Conservation (phyloP, 2,329 filamentous ascomycete genomes). For the Colletotrichum eleusines region DNA sequence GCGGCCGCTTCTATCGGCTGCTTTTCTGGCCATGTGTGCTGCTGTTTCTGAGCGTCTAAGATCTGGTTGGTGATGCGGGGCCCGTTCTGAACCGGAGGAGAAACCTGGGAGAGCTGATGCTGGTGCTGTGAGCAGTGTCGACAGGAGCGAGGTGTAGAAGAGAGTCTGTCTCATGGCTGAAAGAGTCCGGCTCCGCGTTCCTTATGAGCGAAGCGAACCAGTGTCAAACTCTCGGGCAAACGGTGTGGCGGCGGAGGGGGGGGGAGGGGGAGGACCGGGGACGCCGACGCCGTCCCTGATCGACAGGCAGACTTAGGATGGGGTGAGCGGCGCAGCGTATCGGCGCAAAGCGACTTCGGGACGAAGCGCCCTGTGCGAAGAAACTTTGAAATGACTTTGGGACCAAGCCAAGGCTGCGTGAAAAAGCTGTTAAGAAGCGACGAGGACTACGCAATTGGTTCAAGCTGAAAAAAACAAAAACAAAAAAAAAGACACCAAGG, state of each 20-base stretch:
- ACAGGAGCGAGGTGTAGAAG: slow-evolving; percentile 37
- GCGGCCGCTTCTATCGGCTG: slow-evolving; percentile 42
- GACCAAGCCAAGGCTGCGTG: not conserved
- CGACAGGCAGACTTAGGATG: slow-evolving; percentile 34
- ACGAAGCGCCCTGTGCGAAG: slow-evolving; percentile 11
- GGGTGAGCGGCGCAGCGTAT: slow-evolving; percentile 36
- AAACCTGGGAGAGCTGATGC: slow-evolving; percentile 21
- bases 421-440: not conserved
- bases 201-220: slow-evolving; percentile 26
- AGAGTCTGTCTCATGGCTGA: slow-evolving; percentile 26
- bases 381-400: not conserved
- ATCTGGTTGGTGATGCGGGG: slow-evolving; percentile 17
- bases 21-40: slow-evolving; percentile 28
- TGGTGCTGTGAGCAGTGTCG: slow-evolving; percentile 31
- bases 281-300: slow-evolving; percentile 23
- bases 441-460: slow-evolving; percentile 4
- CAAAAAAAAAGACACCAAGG: not conserved
- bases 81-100: slow-evolving; percentile 10
- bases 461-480: not conserved
- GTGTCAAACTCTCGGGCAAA: slow-evolving; percentile 35
- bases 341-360: slow-evolving; percentile 22
- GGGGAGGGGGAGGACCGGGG: too few relatives aligned
- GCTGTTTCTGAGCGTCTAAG: slow-evolving; percentile 29
- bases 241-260: slow-evolving; percentile 35
- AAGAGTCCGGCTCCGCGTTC: slow-evolving; percentile 37